A percentile compares a stretch with the other conserved stretches of the same genome.
phyloP scores from a whole-genome alignment of 371 early-diverging fungal species.

The Gilbertella persicaria region DNA sequence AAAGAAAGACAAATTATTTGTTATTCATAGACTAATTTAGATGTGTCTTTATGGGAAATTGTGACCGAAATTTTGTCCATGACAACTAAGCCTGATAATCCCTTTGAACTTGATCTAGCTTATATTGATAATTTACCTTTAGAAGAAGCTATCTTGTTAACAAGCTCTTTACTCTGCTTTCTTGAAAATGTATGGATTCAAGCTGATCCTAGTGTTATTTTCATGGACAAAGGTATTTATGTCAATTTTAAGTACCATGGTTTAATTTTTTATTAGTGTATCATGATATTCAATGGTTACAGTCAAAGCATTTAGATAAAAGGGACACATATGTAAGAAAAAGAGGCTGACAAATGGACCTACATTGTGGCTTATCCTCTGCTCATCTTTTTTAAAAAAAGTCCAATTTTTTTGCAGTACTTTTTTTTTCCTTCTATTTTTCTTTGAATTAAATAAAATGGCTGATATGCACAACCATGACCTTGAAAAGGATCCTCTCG shows the following conservation, averaged over 20 bases:
- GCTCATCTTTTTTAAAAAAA: too few relatives aligned
- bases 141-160: slow-evolving; percentile 63
- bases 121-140: slow-evolving; percentile 62
- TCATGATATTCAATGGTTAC: slow-evolving; percentile 7
- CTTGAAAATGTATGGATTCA: slow-evolving; percentile 64
- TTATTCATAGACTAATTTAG: slow-evolving; percentile 26
- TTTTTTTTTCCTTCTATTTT: too few relatives aligned
- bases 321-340: too few relatives aligned
- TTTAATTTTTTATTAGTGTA: slow-evolving; percentile 1
- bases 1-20: too few relatives aligned
- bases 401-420: too few relatives aligned
- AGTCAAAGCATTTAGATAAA: too few relatives aligned
- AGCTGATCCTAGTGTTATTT: slow-evolving; percentile 34
- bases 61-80: slow-evolving; percentile 68
- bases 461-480: slow-evolving; percentile 10
- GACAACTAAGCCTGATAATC: slow-evolving; percentile 63
- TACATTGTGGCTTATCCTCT: too few relatives aligned
- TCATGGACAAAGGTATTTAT: slow-evolving; percentile 46
- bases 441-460: too few relatives aligned
- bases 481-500: slow-evolving; percentile 35
- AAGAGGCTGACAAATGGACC: too few relatives aligned
- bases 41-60: slow-evolving; percentile 78
- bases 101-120: slow-evolving; percentile 68
- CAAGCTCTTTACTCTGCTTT: slow-evolving; percentile 71
- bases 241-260: neutral